Evolutionary conservation across 352 stramenopile species (phyloP), one percentile per base, ranked within the genome.

Genomic region (Phytophthora constricta): DNA sequence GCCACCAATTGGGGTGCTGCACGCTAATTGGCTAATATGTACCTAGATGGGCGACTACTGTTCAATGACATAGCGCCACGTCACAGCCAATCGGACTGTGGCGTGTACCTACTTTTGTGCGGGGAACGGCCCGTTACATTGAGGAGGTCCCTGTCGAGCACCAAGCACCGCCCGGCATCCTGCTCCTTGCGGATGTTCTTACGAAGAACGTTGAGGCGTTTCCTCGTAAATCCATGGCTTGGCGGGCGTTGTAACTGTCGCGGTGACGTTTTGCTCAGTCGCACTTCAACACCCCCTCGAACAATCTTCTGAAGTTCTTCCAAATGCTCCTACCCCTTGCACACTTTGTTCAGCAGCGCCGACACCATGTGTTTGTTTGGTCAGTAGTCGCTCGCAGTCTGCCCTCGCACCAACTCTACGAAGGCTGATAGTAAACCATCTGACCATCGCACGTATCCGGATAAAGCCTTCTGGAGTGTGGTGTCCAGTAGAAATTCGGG

Each of bases 131-230:
- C n/a, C n/a, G n/a, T n/a, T n/a, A n/a, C n/a, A n/a, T n/a, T n/a
- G n/a, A 75, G 47, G 8, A 76, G 56, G 28, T 72, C 50, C 10
- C 3, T 37, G n/a, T 72, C 68, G 5, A 76, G 26, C 2, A 76
- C 68, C 7, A 76, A 13, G 34, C 52, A 71, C 3, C 62, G 46
- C 0, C 49, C 2, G 1, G 52, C 39, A 31, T 72, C 49, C 55
- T 76, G 62, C 26, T 72, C 50, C 11, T 63, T 68, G 0, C 67
- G 23, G 11, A 70, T 63, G 19, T 75, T 70, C 33, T 71, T 67
- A 27, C 67, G 49, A 31, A 74, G 52, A 1, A 65, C 22, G 25
- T 60, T 65, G 26, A 72, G 14, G 0, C 58, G 34, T 7, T 68
- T 45, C 17, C 16, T 9, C 2, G 51, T 52, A n/a, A 45, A 68